Conservation (phyloP, 2,329 filamentous ascomycete genomes). For the Aspergillus neoniger region DNA sequence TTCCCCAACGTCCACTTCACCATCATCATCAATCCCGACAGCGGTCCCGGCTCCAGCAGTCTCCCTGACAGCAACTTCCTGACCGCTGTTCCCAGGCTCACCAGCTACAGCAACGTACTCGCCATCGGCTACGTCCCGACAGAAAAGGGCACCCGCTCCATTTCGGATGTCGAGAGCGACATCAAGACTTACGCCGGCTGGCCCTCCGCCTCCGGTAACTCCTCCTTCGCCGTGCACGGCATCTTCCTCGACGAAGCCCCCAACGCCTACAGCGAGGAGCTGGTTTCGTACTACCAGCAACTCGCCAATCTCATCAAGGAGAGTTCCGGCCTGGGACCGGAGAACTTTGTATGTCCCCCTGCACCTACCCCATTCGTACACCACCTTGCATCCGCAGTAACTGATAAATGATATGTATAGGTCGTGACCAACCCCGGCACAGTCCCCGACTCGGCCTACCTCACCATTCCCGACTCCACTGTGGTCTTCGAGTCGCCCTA, state of each 20-base stretch:
- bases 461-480: conserved; percentile 10
- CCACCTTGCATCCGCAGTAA: too few species aligned
- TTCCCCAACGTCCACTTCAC: conserved; percentile 23
- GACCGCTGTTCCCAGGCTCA: conserved; percentile 7
- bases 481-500: conserved; percentile 20
- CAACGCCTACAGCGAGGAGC: background rate
- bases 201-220: conserved; percentile 9
- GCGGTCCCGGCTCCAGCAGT: conserved; percentile 15
- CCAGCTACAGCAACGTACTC: conserved; percentile 8
- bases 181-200: conserved; percentile 15
- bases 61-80: conserved; percentile 15
- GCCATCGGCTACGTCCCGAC: conserved; percentile 15
- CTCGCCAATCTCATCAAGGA: conserved; percentile 1
- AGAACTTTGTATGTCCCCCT: conserved; percentile 3
- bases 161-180: conserved; percentile 9
- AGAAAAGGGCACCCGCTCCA: conserved; percentile 1
- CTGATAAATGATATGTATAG: background rate
- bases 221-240: conserved; percentile 13
- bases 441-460: conserved; percentile 14
- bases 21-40: conserved; percentile 25
- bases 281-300: conserved; percentile 10
- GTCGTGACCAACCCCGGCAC: conserved; percentile 18
- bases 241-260: conserved; percentile 18
- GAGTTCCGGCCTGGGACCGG: conserved; percentile 10
- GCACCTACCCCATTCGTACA: background rate